These are phyloP conservation scores for Articulospora tetracladia DNA, from an alignment of 495 filamentous ascomycete species.

Conservation along the genomic window DNA sequence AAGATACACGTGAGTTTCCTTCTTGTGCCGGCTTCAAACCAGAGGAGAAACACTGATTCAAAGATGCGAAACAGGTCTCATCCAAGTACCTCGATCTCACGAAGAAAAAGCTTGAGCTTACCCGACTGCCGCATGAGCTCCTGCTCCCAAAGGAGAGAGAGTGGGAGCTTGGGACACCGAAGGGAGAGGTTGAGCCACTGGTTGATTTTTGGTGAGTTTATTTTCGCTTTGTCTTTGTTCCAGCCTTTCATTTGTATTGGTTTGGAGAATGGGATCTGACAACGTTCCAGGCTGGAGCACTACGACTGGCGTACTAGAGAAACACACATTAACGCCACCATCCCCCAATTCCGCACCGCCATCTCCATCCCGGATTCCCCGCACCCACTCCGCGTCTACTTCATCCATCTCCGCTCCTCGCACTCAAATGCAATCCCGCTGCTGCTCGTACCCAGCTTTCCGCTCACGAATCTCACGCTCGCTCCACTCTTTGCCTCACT, in stretches of 20 bases:
- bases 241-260: neutral
- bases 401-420: constrained; percentile 51
- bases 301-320: constrained; percentile 61
- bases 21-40: neutral
- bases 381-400: constrained; percentile 39
- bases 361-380: constrained; percentile 27
- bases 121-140: constrained; percentile 47
- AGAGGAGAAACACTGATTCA: neutral
- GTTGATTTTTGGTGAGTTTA: constrained; percentile 49
- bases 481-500: constrained; percentile 58
- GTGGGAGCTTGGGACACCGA: constrained; percentile 41
- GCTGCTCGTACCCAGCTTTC: constrained; percentile 64
- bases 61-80: constrained; percentile 34
- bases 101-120: constrained; percentile 50
- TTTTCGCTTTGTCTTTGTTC: constrained; percentile 7
- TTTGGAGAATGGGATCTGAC: neutral
- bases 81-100: constrained; percentile 49
- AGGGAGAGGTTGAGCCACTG: constrained; percentile 42
- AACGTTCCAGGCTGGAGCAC: constrained; percentile 44
- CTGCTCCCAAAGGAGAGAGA: constrained; percentile 35
- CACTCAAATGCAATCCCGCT: constrained; percentile 51
- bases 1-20: constrained; percentile 42
- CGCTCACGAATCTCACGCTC: constrained; percentile 62
- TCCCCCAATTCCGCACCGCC: constrained; percentile 58
- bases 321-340: constrained; percentile 43